Evolutionary conservation across 192 early-diverging fungal genomes (phyloP).

Genomic region (Dispira simplex): DNA sequence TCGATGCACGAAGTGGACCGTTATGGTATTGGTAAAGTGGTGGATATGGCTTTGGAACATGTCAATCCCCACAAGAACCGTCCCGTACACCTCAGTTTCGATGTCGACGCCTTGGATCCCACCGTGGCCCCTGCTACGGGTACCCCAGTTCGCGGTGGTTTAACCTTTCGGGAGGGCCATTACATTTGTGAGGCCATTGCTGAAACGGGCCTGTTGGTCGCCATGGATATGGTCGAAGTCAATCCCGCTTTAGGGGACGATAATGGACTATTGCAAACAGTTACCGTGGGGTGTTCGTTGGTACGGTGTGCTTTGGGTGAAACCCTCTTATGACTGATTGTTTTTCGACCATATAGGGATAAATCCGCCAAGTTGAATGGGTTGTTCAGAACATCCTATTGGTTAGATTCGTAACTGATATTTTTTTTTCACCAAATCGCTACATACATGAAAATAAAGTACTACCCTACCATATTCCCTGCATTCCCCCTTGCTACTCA

Average conservation of each 20-base stretch:
- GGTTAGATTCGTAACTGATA: too few species aligned
- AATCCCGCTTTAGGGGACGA: conserved; percentile 78
- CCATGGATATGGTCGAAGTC: conserved; percentile 91
- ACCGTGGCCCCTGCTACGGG: conserved; percentile 88
- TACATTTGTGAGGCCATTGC: conserved; percentile 86
- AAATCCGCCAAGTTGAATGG: too few species aligned
- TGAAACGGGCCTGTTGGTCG: conserved; percentile 77
- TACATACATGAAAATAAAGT: too few species aligned
- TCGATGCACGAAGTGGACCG: conserved; percentile 94
- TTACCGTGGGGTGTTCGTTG: conserved; percentile 82
- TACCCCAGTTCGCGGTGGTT: conserved; percentile 87
- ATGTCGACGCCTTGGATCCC: conserved; percentile 93
- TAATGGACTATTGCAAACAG: conserved; percentile 58
- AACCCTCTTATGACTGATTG: conserved; percentile 54
- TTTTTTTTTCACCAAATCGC: too few species aligned
- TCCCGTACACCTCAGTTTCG: conserved; percentile 83
- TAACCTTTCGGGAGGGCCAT: conserved; percentile 93
- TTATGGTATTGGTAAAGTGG: conserved; percentile 80
- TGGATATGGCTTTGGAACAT: conserved; percentile 85
- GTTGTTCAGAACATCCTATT: too few species aligned
- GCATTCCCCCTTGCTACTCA: too few species aligned
- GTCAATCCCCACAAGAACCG: conserved; percentile 53
- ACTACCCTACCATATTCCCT: too few species aligned
- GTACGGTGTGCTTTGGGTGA: conserved; percentile 75
- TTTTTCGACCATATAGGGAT: too few species aligned